These are phyloP conservation scores for Chrysochromulina tobinii DNA, from an alignment of 78 protist species.

Conservation along the genomic window DNA sequence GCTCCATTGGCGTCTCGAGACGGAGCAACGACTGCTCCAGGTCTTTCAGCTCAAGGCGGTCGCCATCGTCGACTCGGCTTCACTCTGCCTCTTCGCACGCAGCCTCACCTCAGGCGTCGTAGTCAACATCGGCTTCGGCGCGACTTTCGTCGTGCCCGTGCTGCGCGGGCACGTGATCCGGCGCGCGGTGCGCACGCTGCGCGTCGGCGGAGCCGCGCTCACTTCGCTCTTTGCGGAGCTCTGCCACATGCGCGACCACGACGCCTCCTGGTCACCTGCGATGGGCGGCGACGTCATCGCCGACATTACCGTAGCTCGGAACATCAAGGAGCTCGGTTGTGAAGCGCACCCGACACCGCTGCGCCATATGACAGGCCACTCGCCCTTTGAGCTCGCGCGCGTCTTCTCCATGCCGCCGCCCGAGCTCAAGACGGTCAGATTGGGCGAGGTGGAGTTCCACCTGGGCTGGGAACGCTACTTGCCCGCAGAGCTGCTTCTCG, in stretches of 20 bases:
- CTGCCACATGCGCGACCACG: background rate
- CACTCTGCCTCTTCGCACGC: conserved; percentile 19
- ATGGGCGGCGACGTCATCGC: background rate
- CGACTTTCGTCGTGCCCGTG: background rate
- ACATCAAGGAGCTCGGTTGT: background rate
- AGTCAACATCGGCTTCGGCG: conserved; percentile 18
- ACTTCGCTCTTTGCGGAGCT: background rate
- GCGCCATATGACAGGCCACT: background rate
- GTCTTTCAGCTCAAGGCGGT: background rate
- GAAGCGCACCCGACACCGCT: background rate
- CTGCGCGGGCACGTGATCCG: background rate
- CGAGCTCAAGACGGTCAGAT: background rate
- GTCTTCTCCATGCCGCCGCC: background rate
- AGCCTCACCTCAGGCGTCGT: conserved; percentile 17
- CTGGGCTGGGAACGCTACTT: conserved; percentile 9
- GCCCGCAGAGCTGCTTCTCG: background rate
- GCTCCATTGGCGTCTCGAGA: background rate
- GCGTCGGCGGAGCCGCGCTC: background rate
- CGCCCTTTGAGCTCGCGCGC: background rate
- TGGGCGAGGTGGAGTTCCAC: background rate
- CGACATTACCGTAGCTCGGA: background rate
- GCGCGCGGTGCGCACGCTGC: background rate
- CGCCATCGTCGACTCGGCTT: conserved; percentile 30
- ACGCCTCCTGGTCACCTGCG: background rate
- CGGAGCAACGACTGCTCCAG: background rate